Base-by-base conservation (phyloP, 2,329 filamentous ascomycete genomes). In the Hymenoscyphus fructigenus region DNA sequence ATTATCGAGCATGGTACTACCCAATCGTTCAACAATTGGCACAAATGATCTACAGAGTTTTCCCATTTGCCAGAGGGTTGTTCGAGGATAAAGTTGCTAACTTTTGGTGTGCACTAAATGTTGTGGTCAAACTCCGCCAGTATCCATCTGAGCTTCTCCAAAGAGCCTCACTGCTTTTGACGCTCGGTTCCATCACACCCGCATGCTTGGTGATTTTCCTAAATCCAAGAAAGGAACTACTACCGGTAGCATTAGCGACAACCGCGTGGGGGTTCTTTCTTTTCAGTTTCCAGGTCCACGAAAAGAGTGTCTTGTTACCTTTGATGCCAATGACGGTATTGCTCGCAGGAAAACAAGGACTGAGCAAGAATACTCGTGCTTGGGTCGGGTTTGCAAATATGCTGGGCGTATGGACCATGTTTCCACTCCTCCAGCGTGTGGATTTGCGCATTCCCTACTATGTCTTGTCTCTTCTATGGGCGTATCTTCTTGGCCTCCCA, bases 21-120 rank as follows among this genome's bases (percentile, higher is more conserved):
- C 89, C 92, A 0, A 77, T 91, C 14, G 74, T 93, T 4, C 86
- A 95, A 73, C 93, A 97, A 76, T 73, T 96, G 41, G 82, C 89
- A 0, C 96, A 99, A 78, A 86, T 93, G 71, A 79, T 97, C 12
- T 92, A 97, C 76, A 90, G 95, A n/a, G 85, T 98, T 64, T 98
- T 99, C 73, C 95, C 96, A 0, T 97, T 99, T 75, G 88, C 93
- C 1, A 88, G 95, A n/a, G 95, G 95, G 3, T 81, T 99, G 6
- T 99, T 98, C 73, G 96, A 99, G 79, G 95, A 98, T 81, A 99
- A 99, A 78, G 96, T 99, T 23, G 95, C 95, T 74, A 99, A 99
- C 76, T 90, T 97, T 73, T 99, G 95, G 95, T 99, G 95, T 76
- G 90, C 93, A 4, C 83, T 94, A 63, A 96, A 98, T 75, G 90